Percentiles rank a stretch among this genome's conserved stretches.
Conservation (phyloP, 2,329 filamentous ascomycete genomes). For the Dendrostoma leiphaemia region DNA sequence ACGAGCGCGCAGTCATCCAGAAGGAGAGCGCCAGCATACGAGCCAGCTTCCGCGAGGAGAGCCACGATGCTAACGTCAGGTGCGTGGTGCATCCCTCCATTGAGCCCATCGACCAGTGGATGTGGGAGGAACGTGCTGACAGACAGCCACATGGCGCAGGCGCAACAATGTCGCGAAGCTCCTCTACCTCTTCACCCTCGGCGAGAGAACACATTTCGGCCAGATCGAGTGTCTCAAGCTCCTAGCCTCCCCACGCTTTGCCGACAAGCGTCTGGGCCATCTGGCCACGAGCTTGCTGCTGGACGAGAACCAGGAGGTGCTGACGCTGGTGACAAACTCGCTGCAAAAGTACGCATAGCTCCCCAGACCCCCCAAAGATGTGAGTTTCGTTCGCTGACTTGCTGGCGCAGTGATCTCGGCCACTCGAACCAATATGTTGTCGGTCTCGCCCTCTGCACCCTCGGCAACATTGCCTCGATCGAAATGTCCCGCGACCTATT, state of each 20-base stretch:
- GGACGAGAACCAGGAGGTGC: conserved; percentile 97
- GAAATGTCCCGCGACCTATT: conserved; percentile 99
- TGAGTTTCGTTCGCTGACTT: no score
- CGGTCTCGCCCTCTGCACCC: conserved; percentile 89
- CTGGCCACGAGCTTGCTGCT: conserved; percentile 92
- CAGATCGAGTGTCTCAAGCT: conserved; percentile 99
- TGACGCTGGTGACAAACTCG: conserved; percentile 96
- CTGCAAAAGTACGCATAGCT: conserved; percentile 77
- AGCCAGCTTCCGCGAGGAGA: conserved; percentile 97
- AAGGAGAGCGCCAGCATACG: conserved; percentile 98
- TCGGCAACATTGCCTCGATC: conserved; percentile 95
- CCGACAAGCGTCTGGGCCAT: conserved; percentile 94
- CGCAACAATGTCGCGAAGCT: conserved; percentile 99
- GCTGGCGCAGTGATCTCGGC: conserved; percentile 73
- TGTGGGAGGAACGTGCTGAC: conserved; percentile 4
- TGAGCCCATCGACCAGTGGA: not conserved
- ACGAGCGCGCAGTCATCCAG: conserved; percentile 96
- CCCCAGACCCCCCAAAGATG: not conserved
- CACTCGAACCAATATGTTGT: conserved; percentile 99
- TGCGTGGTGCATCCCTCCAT: conserved; percentile 42
- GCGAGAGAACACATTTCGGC: conserved; percentile 96
- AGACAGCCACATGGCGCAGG: conserved; percentile 44
- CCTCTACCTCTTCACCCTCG: conserved; percentile 95
- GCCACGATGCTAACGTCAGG: conserved; percentile 86
- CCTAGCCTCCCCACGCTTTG: conserved; percentile 92